Evolutionary conservation across 2,329 filamentous ascomycete genomes (phyloP).

Genomic region (Aureobasidium sp.): DNA sequence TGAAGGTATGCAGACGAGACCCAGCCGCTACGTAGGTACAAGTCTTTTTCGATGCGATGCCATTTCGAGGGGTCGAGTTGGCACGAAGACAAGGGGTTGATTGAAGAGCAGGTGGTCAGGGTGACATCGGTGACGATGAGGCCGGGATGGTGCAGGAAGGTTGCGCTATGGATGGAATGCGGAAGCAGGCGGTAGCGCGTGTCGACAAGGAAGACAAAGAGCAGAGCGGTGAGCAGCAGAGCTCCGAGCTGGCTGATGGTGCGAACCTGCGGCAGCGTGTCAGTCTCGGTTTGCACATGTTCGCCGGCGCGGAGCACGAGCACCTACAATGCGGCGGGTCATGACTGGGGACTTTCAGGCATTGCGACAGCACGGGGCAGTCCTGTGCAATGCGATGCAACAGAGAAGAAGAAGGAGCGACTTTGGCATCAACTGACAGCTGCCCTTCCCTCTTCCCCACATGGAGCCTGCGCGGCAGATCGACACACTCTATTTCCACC

Average conservation of each 20-base stretch:
- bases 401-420: not conserved
- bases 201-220: conserved; percentile 75
- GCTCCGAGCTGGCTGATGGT: conserved; percentile 68
- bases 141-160: conserved; percentile 68
- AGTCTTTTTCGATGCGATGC: conserved; percentile 82
- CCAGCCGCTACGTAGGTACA: conserved; percentile 69
- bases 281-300: not conserved
- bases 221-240: conserved; percentile 52
- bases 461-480: not conserved
- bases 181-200: conserved; percentile 81
- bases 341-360: conserved; percentile 8
- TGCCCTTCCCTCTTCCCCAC: not conserved
- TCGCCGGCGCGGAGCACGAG: not conserved
- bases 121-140: conserved; percentile 79
- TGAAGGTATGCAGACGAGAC: conserved; percentile 71
- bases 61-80: conserved; percentile 63
- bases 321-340: conserved; percentile 17
- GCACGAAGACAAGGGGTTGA: conserved; percentile 63
- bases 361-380: not conserved
- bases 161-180: conserved; percentile 77
- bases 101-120: conserved; percentile 62
- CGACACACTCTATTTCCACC: not conserved
- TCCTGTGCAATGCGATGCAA: not conserved
- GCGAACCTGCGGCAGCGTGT: conserved; percentile 29
- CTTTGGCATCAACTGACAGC: conserved; percentile 1